phyloP scores from a whole-genome alignment of 768 basidiomycete genomes.

The Ephemerocybe angulata region DNA sequence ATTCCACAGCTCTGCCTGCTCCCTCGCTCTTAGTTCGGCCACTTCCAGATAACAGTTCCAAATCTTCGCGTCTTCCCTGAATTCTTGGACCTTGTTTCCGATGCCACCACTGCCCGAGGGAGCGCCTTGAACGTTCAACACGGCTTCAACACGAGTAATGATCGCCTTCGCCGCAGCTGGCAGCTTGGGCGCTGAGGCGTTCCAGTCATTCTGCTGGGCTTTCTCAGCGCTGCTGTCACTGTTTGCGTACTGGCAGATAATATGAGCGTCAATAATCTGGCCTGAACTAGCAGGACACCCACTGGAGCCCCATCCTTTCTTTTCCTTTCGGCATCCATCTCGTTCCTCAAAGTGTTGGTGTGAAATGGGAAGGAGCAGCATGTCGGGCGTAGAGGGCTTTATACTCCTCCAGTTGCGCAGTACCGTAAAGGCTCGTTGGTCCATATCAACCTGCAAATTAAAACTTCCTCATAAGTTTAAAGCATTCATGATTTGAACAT shows the following conservation, averaged over 20 bases:
- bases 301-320: background rate
- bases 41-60: background rate
- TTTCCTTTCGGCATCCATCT: background rate
- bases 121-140: background rate
- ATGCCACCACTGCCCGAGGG: background rate
- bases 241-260: background rate
- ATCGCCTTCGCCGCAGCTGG: too few relatives aligned
- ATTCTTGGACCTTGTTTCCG: background rate
- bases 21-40: background rate
- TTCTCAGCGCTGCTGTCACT: background rate
- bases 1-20: background rate
- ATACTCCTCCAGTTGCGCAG: too few relatives aligned
- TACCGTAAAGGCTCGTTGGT: too few relatives aligned
- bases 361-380: too few relatives aligned
- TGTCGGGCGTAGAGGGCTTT: too few relatives aligned
- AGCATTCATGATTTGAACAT: too few relatives aligned
- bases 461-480: too few relatives aligned
- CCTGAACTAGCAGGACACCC: background rate
- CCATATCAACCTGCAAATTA: too few relatives aligned
- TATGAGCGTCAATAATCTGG: background rate
- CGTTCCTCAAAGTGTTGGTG: background rate
- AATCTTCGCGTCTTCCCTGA: background rate
- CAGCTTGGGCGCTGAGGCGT: too few relatives aligned
- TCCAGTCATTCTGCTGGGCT: background rate
- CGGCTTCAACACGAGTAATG: too few relatives aligned